phyloP scores from a whole-genome alignment of 2,329 filamentous ascomycete genomes.

The Verticillium albo-atrum region DNA sequence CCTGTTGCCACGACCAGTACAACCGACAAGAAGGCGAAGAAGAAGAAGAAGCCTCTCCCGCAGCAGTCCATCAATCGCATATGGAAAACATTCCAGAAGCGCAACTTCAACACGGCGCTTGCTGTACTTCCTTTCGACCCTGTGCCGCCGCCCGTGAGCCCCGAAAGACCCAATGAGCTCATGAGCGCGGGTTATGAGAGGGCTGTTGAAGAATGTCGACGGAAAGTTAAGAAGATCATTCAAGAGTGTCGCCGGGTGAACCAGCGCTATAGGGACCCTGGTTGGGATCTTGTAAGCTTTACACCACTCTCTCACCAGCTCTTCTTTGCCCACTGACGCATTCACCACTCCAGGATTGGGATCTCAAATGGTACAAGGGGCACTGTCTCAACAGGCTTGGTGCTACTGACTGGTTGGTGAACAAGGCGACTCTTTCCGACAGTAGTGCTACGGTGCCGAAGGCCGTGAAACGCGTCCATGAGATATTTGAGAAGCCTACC shows the following conservation, averaged over 20 bases:
- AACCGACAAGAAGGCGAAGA: conserved; percentile 42
- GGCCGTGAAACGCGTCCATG: conserved; percentile 69
- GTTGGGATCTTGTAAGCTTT: conserved; percentile 50
- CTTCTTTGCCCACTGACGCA: not conserved
- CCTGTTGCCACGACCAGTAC: conserved; percentile 26
- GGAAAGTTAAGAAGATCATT: conserved; percentile 58
- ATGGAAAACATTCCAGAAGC: conserved; percentile 57
- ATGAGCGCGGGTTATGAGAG: conserved; percentile 58
- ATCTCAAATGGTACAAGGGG: conserved; percentile 62
- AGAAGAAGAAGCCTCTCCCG: conserved; percentile 58
- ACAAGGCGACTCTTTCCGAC: conserved; percentile 36
- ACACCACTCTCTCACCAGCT: not conserved
- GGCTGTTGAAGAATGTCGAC: conserved; percentile 58
- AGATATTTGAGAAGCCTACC: conserved; percentile 70
- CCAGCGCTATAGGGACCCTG: conserved; percentile 70
- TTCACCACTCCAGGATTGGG: conserved; percentile 46
- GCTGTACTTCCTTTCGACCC: conserved; percentile 62
- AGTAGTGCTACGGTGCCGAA: conserved; percentile 55
- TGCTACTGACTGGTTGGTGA: conserved; percentile 47
- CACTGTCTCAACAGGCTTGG: conserved; percentile 51
- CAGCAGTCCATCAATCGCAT: conserved; percentile 64
- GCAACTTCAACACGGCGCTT: conserved; percentile 60
- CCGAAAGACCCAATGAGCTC: conserved; percentile 54
- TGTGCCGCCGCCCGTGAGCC: conserved; percentile 44
- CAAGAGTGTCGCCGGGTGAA: conserved; percentile 69